Evolutionary conservation across 2,329 filamentous ascomycete species (phyloP), one percentile per base, ranked within the genome.

Genomic region (Dichotomopilus funicola): DNA sequence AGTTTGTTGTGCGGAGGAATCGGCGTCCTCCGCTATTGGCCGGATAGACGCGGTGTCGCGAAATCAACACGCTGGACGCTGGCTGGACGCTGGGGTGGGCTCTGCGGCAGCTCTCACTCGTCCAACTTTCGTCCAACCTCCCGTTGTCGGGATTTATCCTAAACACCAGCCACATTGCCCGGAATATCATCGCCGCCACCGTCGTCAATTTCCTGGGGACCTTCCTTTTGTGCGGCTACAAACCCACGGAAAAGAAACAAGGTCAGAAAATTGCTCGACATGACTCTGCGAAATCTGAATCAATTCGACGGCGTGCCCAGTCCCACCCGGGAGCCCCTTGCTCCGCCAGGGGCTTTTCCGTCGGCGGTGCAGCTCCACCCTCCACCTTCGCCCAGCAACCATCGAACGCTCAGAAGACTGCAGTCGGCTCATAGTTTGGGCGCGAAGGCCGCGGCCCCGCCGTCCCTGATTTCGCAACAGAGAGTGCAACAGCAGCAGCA

Each of bases 381-480:
- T 48, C 78, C 83, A 59, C 77, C 81, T 31, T 85, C 83, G 34
- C 83, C 85, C 44, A 79, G 83, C 59, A 83, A 82, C 33, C 81
- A 85, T 67, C 82, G 87, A 64, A 79, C 81, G 47, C 76, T 91
- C 58, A 82, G 88, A 63, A 86, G 86, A 67, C 81, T 89, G 35
- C 86, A 90, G 70, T 91, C 88, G 36, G 87, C 88, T 50, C 87
- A 90, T 73, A 76, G 80, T 70, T 72, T 89, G 53, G 82, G 82
- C 67, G 67, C 82, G 59, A 78, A 80, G 63, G 73, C 75, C 54
- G 66, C 73, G 53, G 72, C 68, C 60, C 73, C 74, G 56, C 74
- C 79, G 31, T 81, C 81, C 0, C 74, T 86, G 60, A 82, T 85
- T 63, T 78, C 83, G n/a, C 82, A 85, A 65, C 82, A 85, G 66